Percentiles rank a stretch among this genome's conserved stretches.
These are phyloP conservation scores for Clarireedia sp. DNA, from an alignment of 2,329 filamentous ascomycete species.

Conservation along the genomic window DNA sequence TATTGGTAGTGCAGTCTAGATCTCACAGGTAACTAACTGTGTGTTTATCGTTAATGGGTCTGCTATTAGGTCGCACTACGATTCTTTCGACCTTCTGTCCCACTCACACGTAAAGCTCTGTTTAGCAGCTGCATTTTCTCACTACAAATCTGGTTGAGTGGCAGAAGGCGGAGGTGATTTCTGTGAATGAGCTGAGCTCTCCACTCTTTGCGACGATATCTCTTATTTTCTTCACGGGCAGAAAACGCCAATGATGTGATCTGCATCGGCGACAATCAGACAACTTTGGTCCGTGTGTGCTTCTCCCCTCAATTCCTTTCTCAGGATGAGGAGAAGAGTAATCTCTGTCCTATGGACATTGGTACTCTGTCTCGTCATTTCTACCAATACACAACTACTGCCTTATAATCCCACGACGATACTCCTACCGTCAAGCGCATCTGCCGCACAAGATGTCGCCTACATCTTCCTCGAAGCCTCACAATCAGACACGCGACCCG, in stretches of 20 bases:
- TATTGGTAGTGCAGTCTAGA: slow-evolving; percentile 1
- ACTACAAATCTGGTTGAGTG: not conserved
- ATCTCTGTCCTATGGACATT: slow-evolving; percentile 17
- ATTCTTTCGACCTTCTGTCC: not conserved
- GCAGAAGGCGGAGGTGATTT: slow-evolving; percentile 3
- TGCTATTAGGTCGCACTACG: not conserved
- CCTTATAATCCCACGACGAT: slow-evolving; percentile 75
- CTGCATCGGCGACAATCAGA: slow-evolving; percentile 9
- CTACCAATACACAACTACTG: slow-evolving; percentile 37
- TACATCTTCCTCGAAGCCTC: slow-evolving; percentile 57
- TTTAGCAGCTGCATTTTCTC: not conserved
- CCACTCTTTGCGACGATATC: slow-evolving; percentile 11
- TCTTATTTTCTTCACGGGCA: not conserved
- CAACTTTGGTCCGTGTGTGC: slow-evolving; percentile 6
- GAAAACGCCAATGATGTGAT: slow-evolving; percentile 16
- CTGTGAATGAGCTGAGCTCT: slow-evolving; percentile 16
- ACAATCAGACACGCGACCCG: slow-evolving; percentile 23
- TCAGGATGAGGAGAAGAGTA: slow-evolving; percentile 21
- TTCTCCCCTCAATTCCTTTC: slow-evolving; percentile 4
- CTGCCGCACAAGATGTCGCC: slow-evolving; percentile 44
- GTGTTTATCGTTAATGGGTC: slow-evolving; percentile 3
- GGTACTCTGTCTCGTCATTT: slow-evolving; percentile 5
- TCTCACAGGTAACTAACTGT: not conserved
- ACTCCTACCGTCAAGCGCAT: slow-evolving; percentile 45
- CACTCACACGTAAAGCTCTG: not conserved